These are phyloP conservation scores for Fulvia fulva DNA, from an alignment of 2,329 filamentous ascomycete genomes.

Conservation along the genomic window DNA sequence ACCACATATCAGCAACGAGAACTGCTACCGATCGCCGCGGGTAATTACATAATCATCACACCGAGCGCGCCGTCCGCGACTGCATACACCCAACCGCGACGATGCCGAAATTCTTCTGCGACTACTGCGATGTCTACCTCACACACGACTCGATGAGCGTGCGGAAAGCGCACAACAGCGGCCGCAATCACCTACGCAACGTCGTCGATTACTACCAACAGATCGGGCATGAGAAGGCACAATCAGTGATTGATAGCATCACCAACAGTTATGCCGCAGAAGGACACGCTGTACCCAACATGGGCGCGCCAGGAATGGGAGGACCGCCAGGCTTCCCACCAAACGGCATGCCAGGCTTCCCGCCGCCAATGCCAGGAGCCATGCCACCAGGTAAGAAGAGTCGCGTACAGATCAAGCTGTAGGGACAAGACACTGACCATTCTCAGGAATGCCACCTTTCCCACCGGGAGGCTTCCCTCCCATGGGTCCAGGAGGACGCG, in stretches of 20 bases:
- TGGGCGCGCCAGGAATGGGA: constrained; percentile 17
- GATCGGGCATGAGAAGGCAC: constrained; percentile 97
- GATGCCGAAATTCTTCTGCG: constrained; percentile 51
- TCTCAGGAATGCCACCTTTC: constrained; percentile 21
- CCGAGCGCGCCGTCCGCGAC: no score
- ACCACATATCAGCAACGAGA: no score
- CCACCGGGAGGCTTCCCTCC: constrained; percentile 24
- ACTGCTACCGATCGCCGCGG: no score
- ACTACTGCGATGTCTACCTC: constrained; percentile 99
- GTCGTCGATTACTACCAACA: constrained; percentile 99
- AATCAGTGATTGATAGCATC: constrained; percentile 97
- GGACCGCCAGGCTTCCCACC: constrained; percentile 1
- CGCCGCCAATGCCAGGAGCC: constrained; percentile 25
- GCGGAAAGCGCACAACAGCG: constrained; percentile 95
- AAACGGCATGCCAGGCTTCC: constrained; percentile 30
- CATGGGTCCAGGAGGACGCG: constrained; percentile 21
- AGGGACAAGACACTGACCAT: neutral
- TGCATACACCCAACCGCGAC: constrained; percentile 5
- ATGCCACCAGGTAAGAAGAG: constrained; percentile 22
- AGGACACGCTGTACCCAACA: constrained; percentile 82
- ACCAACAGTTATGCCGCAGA: constrained; percentile 93
- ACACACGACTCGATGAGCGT: constrained; percentile 99
- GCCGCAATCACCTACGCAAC: constrained; percentile 93
- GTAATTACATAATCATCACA: no score
- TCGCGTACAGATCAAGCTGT: no score